Evolutionary conservation across 2,329 filamentous ascomycete genomes (phyloP), one percentile per base, ranked within the genome.

Genomic region (Aureobasidium sp.): DNA sequence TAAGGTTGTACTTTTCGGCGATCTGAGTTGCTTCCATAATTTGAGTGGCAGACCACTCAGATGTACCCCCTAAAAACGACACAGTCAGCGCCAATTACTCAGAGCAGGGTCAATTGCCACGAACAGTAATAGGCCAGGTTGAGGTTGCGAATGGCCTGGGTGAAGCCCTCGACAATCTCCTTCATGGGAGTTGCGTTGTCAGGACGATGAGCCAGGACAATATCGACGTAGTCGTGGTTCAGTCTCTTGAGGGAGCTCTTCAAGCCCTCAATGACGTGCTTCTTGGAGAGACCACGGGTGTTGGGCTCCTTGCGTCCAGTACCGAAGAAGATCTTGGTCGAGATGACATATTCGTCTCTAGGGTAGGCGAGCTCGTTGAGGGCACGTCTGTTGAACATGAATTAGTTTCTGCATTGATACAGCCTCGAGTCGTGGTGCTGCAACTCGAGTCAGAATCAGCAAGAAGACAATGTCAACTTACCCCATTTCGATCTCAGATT

Each of bases 201-300:
- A 17, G 82, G 81, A 29, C 84, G 77, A 71, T 87, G 84, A 5
- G 84, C 83, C 61, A 85, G 82, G 40, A 86, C 79, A 45, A 87
- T 76, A 70, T 87, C 84, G 59, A 87, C 85, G 68, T 89, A 90
- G n/a, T 81, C 80, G 60, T 83, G 78, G 68, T 85, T 78, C 56
- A 89, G 77, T 31, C 85, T 78, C 66, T 78, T 74, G n/a, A 85
- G 73, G 1, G 78, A 83, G 70, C 76, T 77, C 74, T 85, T 82
- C 59, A 85, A 73, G 35, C 83, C 83, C 72, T 86, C 78, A n/a
- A 80, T 73, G 54, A 81, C 76, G 71, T 81, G 78, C 74, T 80
- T 80, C 70, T 73, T 75, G 61, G 74, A 77, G 42, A 80, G 70
- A 57, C 78, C 78, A 44, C 77, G 72, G n/a, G 78, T 81, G 71